A percentile compares a stretch with the other conserved stretches of the same genome.
Evolutionary conservation across 129 eudicot species (phyloP).

Genomic region (Centrapalus pauciflorus): DNA sequence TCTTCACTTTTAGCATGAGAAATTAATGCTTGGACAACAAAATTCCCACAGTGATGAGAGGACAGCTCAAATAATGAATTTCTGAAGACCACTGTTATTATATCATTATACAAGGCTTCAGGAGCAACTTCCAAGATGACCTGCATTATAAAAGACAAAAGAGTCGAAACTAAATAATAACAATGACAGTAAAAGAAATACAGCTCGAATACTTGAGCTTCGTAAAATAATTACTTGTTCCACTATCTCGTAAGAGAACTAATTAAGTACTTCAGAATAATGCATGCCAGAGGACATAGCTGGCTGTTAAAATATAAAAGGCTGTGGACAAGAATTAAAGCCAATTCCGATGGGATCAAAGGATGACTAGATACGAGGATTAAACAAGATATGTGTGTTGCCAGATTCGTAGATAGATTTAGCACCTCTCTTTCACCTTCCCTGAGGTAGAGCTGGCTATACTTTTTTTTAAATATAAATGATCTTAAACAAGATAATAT

Average conservation of each 20-base stretch:
- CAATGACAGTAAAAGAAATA: not conserved
- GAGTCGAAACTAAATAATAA: not conserved
- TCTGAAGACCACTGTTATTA: slow-evolving; percentile 54
- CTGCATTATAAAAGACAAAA: slow-evolving; percentile 43
- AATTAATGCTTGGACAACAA: slow-evolving; percentile 79
- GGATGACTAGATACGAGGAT: not conserved
- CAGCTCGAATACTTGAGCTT: not conserved
- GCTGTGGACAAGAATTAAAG: not conserved
- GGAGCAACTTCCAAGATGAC: slow-evolving; percentile 87
- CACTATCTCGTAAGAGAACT: not conserved
- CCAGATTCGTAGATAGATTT: not conserved
- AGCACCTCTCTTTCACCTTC: not conserved
- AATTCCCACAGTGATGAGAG: slow-evolving; percentile 74
- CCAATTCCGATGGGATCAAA: not conserved
- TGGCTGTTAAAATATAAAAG: not conserved
- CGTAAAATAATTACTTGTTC: not conserved
- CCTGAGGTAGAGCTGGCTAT: not conserved
- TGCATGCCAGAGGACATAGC: not conserved
- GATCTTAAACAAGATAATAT: not conserved
- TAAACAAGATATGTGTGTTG: not conserved
- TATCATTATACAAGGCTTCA: slow-evolving; percentile 51
- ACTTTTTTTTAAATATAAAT: not conserved
- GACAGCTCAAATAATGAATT: slow-evolving; percentile 60
- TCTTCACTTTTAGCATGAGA: slow-evolving; percentile 64
- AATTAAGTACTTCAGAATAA: not conserved